phyloP scores from a whole-genome alignment of 106 monocot species.

The Allium cepa region DNA sequence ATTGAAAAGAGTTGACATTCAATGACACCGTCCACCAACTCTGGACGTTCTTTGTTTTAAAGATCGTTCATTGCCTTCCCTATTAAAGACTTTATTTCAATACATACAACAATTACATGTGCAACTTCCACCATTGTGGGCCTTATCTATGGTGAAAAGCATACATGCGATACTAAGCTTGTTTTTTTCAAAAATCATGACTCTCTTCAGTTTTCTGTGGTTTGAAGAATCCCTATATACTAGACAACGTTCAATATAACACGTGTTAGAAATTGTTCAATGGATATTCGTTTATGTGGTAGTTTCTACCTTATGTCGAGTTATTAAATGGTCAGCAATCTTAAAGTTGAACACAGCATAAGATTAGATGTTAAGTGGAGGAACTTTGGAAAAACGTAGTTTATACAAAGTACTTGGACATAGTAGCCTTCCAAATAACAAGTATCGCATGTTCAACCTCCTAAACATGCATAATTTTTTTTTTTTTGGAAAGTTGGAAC shows the following conservation, averaged over 20 bases:
- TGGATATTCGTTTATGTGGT: conserved; percentile 18
- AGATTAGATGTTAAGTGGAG: too few relatives aligned
- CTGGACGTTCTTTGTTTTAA: too few relatives aligned
- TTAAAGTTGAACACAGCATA: too few relatives aligned
- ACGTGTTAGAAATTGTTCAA: conserved; percentile 12
- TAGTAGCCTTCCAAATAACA: too few relatives aligned
- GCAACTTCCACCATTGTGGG: conserved; percentile 58
- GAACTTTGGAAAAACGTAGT: too few relatives aligned
- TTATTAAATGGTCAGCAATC: too few relatives aligned
- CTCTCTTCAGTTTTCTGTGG: conserved; percentile 10
- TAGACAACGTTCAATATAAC: neutral
- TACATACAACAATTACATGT: conserved; percentile 22
- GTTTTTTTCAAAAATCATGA: conserved; percentile 23
- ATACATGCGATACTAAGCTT: conserved; percentile 40
- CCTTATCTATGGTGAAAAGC: conserved; percentile 19
- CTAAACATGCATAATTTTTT: too few relatives aligned
- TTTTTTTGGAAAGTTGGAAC: too few relatives aligned
- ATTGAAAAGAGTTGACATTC: too few relatives aligned
- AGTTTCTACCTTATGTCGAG: conserved; percentile 19
- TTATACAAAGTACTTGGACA: too few relatives aligned
- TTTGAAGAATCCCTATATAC: neutral
- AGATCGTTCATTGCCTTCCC: neutral
- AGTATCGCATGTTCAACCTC: too few relatives aligned
- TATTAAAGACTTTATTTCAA: conserved; percentile 34
- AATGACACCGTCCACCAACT: too few relatives aligned